Evolutionary conservation across 441 rosid genomes (phyloP), one percentile per base, ranked within the genome.

Genomic region (Eutrema salsugineum): DNA sequence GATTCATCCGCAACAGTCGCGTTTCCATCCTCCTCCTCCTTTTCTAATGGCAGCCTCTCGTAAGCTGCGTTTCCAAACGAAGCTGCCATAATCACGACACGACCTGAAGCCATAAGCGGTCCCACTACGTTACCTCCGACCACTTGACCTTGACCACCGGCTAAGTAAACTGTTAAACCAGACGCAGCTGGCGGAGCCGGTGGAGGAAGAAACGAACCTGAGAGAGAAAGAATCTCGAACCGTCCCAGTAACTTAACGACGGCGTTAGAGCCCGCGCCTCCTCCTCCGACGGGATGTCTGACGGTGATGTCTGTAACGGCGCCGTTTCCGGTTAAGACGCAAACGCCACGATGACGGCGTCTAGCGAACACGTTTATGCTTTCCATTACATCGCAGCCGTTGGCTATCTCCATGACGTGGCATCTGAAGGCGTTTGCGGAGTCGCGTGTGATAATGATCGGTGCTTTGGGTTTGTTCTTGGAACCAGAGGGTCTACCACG

Each of bases 111-210:
- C 32, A 28, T 17, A 38, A 59, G 50, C 16, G 56, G 50, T 36
- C 86, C 88, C 1, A 66, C 84, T 39, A 82, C 84, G 16, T 56
- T 79, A 7, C 88, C 86, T 11, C 88, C 88, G 9, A 82, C 67
- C 16, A 82, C 86, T 66, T 84, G 85, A 6, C 88, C 88, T 56
- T 82, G 86, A 19, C 84, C 83, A 11, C 83, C 81, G 8, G 85
- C 85, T 46, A 84, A 47, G 71, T 76, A 82, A 38, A 82, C 64
- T 0, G 88, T 80, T 48, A 82, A 49, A 44, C 88, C 77, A 51
- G 74, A 48, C n/a, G 93, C 90, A 0, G 89, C 89, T 6, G 89
- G 86, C 1, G 97, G 97, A 5, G 95, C 97, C 5, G 95, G 95
- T 2, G 90, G 91, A 5, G 97, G 97, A 54, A 91, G 78, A 73